Evolutionary conservation across 768 basidiomycete genomes (phyloP), one percentile per base, ranked within the genome.

Genomic region (Kwoniella sp.): DNA sequence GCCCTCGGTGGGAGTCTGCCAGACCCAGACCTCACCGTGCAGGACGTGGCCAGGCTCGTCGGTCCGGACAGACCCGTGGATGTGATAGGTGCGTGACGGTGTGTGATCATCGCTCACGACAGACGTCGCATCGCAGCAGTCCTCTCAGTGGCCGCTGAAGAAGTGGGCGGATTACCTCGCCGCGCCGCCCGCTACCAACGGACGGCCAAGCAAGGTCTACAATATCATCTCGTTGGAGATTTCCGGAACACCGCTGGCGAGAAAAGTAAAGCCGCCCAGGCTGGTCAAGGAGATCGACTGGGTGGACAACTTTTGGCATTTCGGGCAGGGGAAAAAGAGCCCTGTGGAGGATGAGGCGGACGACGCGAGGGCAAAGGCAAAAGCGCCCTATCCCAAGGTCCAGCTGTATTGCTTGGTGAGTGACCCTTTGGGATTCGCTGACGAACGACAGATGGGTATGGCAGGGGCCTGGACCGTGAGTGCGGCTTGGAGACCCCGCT

Each of bases 201-300:
- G 28, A 14, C 41, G 34, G 31, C 38, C 43, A 34, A 55, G 87
- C 68, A 93, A 89, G 72, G 83, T 95, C 28, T 83, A 85, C 56
- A 99, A 99, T 66, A 89, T 99, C 26, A 99, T 99, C 49, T 91
- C 89, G 2, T 77, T 98, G 43, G 93, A 99, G 72, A 85, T 98
- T 22, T 88, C 88, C 1, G 89, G 88, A 6, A 90, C 89, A 3
- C 77, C 81, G 44, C 79, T 98, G 6, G 86, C 85, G 8, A 82
- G 87, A 59, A 79, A 80, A 70, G 83, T 99, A 20, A 75, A 83
- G 2, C 90, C 91, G 3, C 93, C 93, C 2, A 81, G 82, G 55
- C 73, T 96, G 4, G 76, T 77, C 1, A 80, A 87, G 46, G 88
- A 96, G 50, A 72, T 96, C 59, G 95, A 96, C 65, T 99, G 93